phyloP scores from a whole-genome alignment of 768 basidiomycete species.

The Tylopilus plumbeoviolaceoides region DNA sequence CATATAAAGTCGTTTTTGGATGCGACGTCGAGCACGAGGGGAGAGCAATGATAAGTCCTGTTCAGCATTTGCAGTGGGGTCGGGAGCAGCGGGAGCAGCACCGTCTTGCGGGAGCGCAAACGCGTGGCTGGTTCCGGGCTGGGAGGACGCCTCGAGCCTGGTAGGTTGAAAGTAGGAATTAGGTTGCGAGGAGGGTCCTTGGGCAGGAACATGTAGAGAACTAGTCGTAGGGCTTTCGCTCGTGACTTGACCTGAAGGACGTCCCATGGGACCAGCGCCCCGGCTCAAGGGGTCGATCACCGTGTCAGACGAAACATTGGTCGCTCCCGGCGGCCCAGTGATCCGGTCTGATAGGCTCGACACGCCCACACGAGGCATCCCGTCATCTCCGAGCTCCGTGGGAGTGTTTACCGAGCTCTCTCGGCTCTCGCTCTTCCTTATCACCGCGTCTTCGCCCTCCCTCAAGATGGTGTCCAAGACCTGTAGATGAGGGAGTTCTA shows the following conservation, averaged over 20 bases:
- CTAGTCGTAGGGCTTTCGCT: neutral
- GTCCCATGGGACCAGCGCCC: neutral
- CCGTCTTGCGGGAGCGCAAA: neutral
- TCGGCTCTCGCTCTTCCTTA: slow-evolving; percentile 5
- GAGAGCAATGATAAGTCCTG: slow-evolving; percentile 33
- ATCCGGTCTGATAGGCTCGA: neutral
- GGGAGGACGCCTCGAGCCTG: neutral
- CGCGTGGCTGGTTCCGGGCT: neutral
- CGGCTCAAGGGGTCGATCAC: slow-evolving; percentile 33
- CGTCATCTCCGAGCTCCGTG: slow-evolving; percentile 4
- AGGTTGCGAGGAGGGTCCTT: neutral
- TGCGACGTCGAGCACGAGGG: slow-evolving; percentile 49
- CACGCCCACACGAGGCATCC: neutral
- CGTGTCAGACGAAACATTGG: slow-evolving; percentile 5
- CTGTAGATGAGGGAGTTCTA: slow-evolving; percentile 30
- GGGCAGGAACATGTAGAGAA: neutral
- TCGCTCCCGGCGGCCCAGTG: neutral
- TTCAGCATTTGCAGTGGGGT: neutral
- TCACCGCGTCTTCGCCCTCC: slow-evolving; percentile 24
- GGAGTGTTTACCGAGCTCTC: slow-evolving; percentile 3
- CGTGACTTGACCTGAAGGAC: neutral
- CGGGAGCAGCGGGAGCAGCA: neutral
- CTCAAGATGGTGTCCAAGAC: slow-evolving; percentile 36
- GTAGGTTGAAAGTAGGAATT: neutral
- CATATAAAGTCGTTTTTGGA: slow-evolving; percentile 67